Base-by-base conservation (phyloP, 2,329 filamentous ascomycete genomes). In the Arthroderma sp. region DNA sequence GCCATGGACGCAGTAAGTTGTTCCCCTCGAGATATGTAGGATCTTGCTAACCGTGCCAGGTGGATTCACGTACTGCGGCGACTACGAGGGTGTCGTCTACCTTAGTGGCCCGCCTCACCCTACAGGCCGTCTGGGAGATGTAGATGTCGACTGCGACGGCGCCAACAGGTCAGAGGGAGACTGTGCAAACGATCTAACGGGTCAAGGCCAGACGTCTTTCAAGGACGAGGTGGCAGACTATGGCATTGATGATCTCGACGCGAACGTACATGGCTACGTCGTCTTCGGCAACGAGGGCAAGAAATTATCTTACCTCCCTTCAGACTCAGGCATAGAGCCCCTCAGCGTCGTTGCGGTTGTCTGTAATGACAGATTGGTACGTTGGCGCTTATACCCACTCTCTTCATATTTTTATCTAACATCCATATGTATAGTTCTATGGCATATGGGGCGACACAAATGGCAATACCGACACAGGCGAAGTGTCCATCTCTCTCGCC, bases 401-500 rank as follows among this genome's bases (percentile, higher is more conserved):
- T 49, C 13, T 31, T 13, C n/a, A 23, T 19, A 23, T 9, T 21
- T 19, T 21, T 43, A 11, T 43, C 39, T 43, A 21, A 43, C 39
- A 21, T 43, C 17, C n/a, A 21, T 4, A 43, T 43, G n/a, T n/a
- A n/a, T n/a, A 43, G 76, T 71, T 76, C 61, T 83, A 83, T 63
- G 81, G 79, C 11, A 69, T 84, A 54, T 84, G 80, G 81, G 51
- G 51, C n/a, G 81, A 84, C 61, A 78, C 77, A 35, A 84, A 84
- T 60, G 81, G 80, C 44, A 78, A 75, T 52, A 76, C 78, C 23
- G 68, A 79, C 61, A 75, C 80, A 0, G 81, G 81, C 38, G 81
- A 84, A 62, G 75, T 79, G 0, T 78, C 79, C 25, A 76, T 84
- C 61, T 77, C 79, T 1, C 72, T 84, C 6, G 81, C 79, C 1